phyloP scores from a whole-genome alignment of 1,139 yeast genomes.

The Magnusiomyces sp. region DNA sequence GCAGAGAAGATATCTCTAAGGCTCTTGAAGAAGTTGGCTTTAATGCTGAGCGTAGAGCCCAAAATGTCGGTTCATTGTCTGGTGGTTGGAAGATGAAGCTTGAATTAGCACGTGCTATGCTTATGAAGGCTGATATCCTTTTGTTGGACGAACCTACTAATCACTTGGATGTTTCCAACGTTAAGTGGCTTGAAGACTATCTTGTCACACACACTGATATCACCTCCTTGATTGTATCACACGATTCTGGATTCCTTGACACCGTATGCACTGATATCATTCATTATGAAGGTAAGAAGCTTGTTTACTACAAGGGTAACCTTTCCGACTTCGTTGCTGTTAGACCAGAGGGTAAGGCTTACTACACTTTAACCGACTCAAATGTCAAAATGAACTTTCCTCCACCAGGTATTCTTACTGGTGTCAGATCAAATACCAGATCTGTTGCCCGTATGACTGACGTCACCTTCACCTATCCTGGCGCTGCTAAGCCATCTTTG shows the following conservation, averaged over 20 bases:
- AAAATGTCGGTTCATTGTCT: slow-evolving; percentile 75
- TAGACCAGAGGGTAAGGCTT: slow-evolving; percentile 93
- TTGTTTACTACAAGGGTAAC: slow-evolving; percentile 94
- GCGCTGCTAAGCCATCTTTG: slow-evolving; percentile 77
- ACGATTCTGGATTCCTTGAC: slow-evolving; percentile 95
- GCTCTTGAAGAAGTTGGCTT: slow-evolving; percentile 86
- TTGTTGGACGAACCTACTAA: slow-evolving; percentile 97
- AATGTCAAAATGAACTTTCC: slow-evolving; percentile 97
- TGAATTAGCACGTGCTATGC: slow-evolving; percentile 96
- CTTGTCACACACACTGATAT: slow-evolving; percentile 67
- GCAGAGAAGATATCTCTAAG: slow-evolving; percentile 57
- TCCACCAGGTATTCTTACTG: slow-evolving; percentile 92
- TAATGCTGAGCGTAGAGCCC: slow-evolving; percentile 78
- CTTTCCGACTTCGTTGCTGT: slow-evolving; percentile 84
- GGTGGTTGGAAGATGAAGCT: slow-evolving; percentile 86
- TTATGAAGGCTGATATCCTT: slow-evolving; percentile 93
- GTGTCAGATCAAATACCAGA: slow-evolving; percentile 90
- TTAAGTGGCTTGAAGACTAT: slow-evolving; percentile 88
- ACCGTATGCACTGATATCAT: slow-evolving; percentile 93
- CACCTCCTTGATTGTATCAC: slow-evolving; percentile 92
- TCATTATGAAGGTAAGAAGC: slow-evolving; percentile 91
- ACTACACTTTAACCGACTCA: slow-evolving; percentile 90
- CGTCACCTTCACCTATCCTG: slow-evolving; percentile 86
- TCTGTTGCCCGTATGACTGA: slow-evolving; percentile 87
- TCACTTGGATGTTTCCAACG: slow-evolving; percentile 92